A percentile compares a stretch with the other conserved stretches of the same genome.
phyloP scores from a whole-genome alignment of 495 filamentous ascomycete genomes.

The Coniosporium apollinis region DNA sequence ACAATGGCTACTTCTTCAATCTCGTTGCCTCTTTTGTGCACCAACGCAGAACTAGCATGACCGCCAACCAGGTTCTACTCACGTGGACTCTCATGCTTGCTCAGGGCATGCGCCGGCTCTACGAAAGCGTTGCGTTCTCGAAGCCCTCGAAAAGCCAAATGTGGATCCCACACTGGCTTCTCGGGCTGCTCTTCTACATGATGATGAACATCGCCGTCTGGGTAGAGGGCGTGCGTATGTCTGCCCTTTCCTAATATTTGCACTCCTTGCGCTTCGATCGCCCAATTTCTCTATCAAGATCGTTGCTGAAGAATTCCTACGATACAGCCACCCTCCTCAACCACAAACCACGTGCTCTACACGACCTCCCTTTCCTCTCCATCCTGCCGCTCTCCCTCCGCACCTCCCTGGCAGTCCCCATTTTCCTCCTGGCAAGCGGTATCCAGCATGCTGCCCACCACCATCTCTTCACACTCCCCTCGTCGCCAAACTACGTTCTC shows the following conservation, averaged over 20 bases:
- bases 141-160: constrained; percentile 56
- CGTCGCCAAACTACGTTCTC: constrained; percentile 46
- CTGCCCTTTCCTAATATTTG: too few relatives aligned
- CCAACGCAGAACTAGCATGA: constrained; percentile 33
- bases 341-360: too few relatives aligned
- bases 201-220: constrained; percentile 56
- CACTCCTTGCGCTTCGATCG: neutral
- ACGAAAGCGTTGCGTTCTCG: constrained; percentile 48
- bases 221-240: constrained; percentile 68
- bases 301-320: neutral
- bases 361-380: neutral
- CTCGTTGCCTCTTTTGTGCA: constrained; percentile 16
- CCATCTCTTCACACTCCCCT: constrained; percentile 63
- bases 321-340: constrained; percentile 4
- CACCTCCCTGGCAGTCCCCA: constrained; percentile 39
- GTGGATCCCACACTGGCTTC: constrained; percentile 66
- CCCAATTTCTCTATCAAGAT: constrained; percentile 4
- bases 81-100: constrained; percentile 53
- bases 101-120: constrained; percentile 58
- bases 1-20: constrained; percentile 34
- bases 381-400: constrained; percentile 36
- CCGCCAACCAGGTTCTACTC: constrained; percentile 45
- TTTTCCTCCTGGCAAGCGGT: constrained; percentile 60
- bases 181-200: constrained; percentile 67
- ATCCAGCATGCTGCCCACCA: constrained; percentile 68